Evolutionary conservation across 345 rosid genomes (phyloP).

Genomic region (Camelina sativa): DNA sequence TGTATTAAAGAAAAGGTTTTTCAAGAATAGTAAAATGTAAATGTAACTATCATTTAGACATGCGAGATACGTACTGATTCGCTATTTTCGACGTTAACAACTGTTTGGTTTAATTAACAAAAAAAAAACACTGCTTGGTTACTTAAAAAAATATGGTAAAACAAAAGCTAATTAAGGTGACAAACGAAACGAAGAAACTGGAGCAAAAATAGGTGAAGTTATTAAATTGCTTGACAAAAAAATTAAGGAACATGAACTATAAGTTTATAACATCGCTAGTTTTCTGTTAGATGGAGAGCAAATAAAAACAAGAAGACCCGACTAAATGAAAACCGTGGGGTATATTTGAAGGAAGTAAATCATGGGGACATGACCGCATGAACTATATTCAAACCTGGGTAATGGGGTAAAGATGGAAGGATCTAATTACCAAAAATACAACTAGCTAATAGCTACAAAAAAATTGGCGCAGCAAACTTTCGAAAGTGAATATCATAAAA

Average conservation of each 20-base stretch:
- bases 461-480: not conserved
- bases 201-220: not conserved
- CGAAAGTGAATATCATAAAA: not conserved
- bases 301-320: not conserved
- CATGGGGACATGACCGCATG: constrained; percentile 24
- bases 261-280: not conserved
- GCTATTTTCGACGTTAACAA: not conserved
- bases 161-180: not conserved
- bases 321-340: constrained; percentile 5
- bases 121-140: not conserved
- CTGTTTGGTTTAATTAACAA: not conserved
- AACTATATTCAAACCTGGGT: constrained; percentile 9
- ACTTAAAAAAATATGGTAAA: not conserved
- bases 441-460: constrained; percentile 1
- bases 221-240: not conserved
- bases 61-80: constrained; percentile 3
- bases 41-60: not conserved
- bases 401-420: constrained; percentile 7
- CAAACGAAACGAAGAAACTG: not conserved
- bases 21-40: not conserved
- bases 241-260: not conserved
- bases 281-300: not conserved
- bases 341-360: constrained; percentile 9
- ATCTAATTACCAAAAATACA: not conserved
- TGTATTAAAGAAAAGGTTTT: not conserved